Evolutionary conservation across 169 alveolate genomes (phyloP).

Genomic region (Plasmodium fragile): DNA sequence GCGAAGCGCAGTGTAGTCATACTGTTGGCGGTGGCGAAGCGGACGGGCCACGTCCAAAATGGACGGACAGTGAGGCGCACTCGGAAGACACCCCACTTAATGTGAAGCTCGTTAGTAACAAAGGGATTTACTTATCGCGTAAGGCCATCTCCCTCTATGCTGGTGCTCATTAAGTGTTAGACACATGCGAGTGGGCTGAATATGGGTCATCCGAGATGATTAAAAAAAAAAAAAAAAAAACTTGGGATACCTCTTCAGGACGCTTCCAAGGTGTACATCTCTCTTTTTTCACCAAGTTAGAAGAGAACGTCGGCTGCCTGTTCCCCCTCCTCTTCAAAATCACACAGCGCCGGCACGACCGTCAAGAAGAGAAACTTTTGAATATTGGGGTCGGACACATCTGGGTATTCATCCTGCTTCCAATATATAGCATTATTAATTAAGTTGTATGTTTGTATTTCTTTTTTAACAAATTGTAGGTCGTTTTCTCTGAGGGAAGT

Average conservation of each 20-base stretch:
- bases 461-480: constrained; percentile 16
- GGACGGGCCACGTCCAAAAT: not conserved
- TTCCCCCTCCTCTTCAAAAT: not conserved
- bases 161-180: not conserved
- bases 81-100: not conserved
- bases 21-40: not conserved
- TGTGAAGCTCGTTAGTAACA: not conserved
- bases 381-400: constrained; percentile 29
- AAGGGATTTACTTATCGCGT: not conserved
- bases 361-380: constrained; percentile 38
- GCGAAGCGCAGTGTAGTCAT: not conserved
- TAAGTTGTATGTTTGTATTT: constrained; percentile 58
- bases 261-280: not conserved
- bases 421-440: constrained; percentile 49
- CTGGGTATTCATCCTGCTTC: constrained; percentile 77
- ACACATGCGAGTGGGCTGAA: not conserved
- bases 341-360: constrained; percentile 3
- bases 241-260: not conserved
- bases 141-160: not conserved
- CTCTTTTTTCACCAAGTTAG: not conserved
- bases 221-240: no score
- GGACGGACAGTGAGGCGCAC: not conserved
- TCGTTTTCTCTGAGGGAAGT: not conserved
- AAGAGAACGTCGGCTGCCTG: constrained; percentile 2
- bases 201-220: not conserved